phyloP scores from a whole-genome alignment of 306 rosid genomes.

The Astragalus membranaceus region DNA sequence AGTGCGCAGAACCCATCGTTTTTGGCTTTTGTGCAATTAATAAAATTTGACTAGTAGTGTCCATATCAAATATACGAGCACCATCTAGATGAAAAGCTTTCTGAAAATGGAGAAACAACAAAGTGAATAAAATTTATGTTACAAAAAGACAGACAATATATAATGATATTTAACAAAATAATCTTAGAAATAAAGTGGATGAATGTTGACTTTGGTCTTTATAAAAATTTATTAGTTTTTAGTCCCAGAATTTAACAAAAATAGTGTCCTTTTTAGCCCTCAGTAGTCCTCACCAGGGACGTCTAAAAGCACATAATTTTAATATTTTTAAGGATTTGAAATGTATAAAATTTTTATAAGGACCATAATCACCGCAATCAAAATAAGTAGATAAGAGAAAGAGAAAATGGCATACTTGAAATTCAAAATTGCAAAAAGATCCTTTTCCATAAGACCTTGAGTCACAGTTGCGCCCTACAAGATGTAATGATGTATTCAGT shows the following conservation, averaged over 20 bases:
- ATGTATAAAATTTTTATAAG: neutral
- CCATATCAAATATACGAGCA: conserved; percentile 65
- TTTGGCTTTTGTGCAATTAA: conserved; percentile 63
- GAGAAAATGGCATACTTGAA: conserved; percentile 45
- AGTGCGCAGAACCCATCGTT: conserved; percentile 38
- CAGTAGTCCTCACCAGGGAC: neutral
- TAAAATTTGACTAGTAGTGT: conserved; percentile 54
- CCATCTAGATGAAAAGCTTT: conserved; percentile 53
- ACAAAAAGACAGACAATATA: neutral
- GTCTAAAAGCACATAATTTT: neutral
- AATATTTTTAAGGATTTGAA: neutral
- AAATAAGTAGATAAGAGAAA: neutral
- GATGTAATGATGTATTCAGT: conserved; percentile 9
- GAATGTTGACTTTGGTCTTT: neutral
- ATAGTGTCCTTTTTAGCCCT: neutral
- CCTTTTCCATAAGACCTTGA: conserved; percentile 28
- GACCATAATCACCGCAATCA: neutral
- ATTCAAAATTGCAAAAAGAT: conserved; percentile 45
- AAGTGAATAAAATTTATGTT: conserved; percentile 25
- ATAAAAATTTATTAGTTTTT: neutral
- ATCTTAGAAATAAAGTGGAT: neutral
- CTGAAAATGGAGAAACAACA: conserved; percentile 36
- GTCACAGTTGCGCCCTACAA: conserved; percentile 35
- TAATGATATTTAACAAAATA: neutral
- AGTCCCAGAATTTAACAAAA: neutral